Percentiles rank a stretch among this genome's conserved stretches.
Evolutionary conservation across 768 basidiomycete species (phyloP).

Genomic region (Termitomyces sp.): DNA sequence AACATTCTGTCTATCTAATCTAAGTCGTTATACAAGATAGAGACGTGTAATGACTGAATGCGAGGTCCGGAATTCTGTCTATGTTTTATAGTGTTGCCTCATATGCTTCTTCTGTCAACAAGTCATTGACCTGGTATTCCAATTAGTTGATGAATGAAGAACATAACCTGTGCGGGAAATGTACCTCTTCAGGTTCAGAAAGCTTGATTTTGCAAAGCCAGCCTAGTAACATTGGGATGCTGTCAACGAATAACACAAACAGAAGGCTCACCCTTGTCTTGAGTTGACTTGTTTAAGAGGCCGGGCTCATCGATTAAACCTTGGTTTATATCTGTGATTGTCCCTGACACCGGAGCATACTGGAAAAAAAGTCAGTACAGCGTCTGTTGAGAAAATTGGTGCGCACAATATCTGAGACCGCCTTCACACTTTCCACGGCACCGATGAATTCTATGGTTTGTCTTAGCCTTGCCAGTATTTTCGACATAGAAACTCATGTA

Average conservation of each 20-base stretch:
- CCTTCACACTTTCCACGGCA: slow-evolving; percentile 94
- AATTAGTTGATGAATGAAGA: neutral
- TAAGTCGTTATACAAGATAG: neutral
- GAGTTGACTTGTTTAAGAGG: slow-evolving; percentile 84
- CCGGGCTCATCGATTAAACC: slow-evolving; percentile 61
- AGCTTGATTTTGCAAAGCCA: slow-evolving; percentile 96
- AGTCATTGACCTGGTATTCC: slow-evolving; percentile 50
- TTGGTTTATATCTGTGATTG: slow-evolving; percentile 75
- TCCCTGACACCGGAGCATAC: slow-evolving; percentile 93
- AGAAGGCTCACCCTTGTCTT: slow-evolving; percentile 62
- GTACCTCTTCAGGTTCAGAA: slow-evolving; percentile 70
- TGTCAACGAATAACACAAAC: neutral
- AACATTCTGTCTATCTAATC: slow-evolving; percentile 5
- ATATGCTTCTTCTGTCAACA: slow-evolving; percentile 80
- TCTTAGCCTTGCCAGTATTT: neutral
- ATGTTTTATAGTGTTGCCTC: slow-evolving; percentile 30
- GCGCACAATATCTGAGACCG: slow-evolving; percentile 86
- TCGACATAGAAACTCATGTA: neutral
- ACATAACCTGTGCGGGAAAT: slow-evolving; percentile 8
- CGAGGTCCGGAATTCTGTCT: neutral
- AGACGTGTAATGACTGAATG: neutral
- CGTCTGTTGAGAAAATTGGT: neutral
- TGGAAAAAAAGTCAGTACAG: slow-evolving; percentile 22
- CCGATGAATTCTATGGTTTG: slow-evolving; percentile 31
- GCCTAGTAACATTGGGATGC: slow-evolving; percentile 40